Percentiles rank a stretch among this genome's conserved stretches.
These are phyloP conservation scores for Brassica juncea DNA, from an alignment of 345 rosid genomes.

Conservation along the genomic window DNA sequence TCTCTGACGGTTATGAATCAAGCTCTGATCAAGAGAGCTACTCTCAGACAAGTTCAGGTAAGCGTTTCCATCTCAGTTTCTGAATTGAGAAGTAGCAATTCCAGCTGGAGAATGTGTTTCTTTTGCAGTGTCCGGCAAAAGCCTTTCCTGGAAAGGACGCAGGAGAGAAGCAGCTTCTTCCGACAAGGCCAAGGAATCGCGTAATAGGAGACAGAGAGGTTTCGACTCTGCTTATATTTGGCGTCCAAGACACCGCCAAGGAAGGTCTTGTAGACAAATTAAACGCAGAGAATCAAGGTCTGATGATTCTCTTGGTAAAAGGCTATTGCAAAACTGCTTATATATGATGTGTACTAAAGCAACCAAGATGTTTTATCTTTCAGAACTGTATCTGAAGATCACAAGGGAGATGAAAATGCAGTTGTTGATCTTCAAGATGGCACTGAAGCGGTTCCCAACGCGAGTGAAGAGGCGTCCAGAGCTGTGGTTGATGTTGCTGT, in stretches of 20 bases:
- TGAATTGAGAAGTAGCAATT: not conserved
- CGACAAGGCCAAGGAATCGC: constrained; percentile 59
- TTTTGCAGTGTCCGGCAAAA: constrained; percentile 45
- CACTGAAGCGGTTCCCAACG: constrained; percentile 38
- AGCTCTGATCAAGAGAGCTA: constrained; percentile 69
- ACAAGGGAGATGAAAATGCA: constrained; percentile 37
- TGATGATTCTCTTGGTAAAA: not conserved
- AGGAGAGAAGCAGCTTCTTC: constrained; percentile 51
- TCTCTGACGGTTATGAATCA: constrained; percentile 60
- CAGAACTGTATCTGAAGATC: constrained; percentile 52
- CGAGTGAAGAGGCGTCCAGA: constrained; percentile 39
- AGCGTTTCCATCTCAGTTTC: constrained; percentile 3
- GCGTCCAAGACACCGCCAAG: constrained; percentile 56
- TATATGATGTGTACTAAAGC: constrained; percentile 17
- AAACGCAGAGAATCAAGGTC: constrained; percentile 71
- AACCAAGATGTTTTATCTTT: constrained; percentile 18
- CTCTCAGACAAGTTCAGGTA: constrained; percentile 45
- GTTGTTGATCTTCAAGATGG: constrained; percentile 44
- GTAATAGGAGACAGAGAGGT: constrained; percentile 51
- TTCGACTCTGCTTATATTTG: constrained; percentile 51
- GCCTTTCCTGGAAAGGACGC: constrained; percentile 84
- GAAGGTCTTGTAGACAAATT: constrained; percentile 79
- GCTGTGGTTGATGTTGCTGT: constrained; percentile 33
- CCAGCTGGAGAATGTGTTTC: constrained; percentile 43
- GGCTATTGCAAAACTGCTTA: not conserved